phyloP scores from a whole-genome alignment of 306 rosid species.

The Arachis stenosperma region DNA sequence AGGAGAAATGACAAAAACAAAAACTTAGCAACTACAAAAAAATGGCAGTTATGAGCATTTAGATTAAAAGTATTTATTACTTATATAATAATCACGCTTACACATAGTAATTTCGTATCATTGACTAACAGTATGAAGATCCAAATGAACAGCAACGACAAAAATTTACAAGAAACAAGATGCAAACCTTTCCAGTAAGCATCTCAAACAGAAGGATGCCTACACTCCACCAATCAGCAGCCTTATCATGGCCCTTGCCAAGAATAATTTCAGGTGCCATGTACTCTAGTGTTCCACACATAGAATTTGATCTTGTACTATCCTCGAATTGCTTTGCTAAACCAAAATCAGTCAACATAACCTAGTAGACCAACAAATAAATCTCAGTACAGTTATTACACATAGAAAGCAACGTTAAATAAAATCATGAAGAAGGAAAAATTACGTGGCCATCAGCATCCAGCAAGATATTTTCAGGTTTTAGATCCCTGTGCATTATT shows the following conservation, averaged over 20 bases:
- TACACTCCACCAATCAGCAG: slow-evolving; percentile 99
- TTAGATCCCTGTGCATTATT: slow-evolving; percentile 96
- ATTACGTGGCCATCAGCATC: slow-evolving; percentile 94
- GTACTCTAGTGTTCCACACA: slow-evolving; percentile 94
- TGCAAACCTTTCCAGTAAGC: slow-evolving; percentile 92
- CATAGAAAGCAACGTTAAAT: slow-evolving; percentile 3
- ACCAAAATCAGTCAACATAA: slow-evolving; percentile 96
- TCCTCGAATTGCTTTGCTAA: slow-evolving; percentile 86
- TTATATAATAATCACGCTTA: background rate
- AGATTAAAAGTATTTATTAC: background rate
- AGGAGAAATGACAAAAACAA: slow-evolving; percentile 31
- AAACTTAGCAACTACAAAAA: slow-evolving; percentile 35
- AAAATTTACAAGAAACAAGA: slow-evolving; percentile 28
- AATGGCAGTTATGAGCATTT: background rate
- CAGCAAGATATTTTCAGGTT: slow-evolving; percentile 89
- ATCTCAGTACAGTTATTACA: slow-evolving; percentile 38
- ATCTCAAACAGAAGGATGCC: slow-evolving; percentile 91
- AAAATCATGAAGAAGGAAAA: slow-evolving; percentile 25
- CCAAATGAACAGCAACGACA: slow-evolving; percentile 22
- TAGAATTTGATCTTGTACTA: slow-evolving; percentile 81
- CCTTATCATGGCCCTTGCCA: slow-evolving; percentile 96
- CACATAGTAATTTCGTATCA: background rate
- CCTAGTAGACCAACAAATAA: slow-evolving; percentile 51
- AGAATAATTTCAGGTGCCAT: slow-evolving; percentile 99
- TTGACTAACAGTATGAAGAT: background rate